A percentile compares a stretch with the other conserved stretches of the same genome.
phyloP scores from a whole-genome alignment of 2,329 filamentous ascomycete species.

The Xylariaceae sp. region DNA sequence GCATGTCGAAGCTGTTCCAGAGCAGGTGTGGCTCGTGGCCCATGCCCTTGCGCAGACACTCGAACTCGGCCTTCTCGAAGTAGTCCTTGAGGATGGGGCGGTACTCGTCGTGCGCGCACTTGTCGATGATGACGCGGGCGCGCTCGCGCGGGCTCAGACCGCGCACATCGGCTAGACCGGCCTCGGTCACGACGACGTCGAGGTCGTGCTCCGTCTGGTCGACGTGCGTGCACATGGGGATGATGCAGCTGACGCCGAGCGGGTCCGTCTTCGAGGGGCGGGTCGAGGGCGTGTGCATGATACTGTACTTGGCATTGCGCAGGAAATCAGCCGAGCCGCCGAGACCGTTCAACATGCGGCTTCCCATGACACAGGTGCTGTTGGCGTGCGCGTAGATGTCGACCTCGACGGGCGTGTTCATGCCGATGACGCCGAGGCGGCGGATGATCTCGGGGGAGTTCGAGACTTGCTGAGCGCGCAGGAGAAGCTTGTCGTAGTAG shows the following conservation, averaged over 20 bases:
- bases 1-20: slow-evolving; percentile 84
- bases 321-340: slow-evolving; percentile 70
- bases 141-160: slow-evolving; percentile 75
- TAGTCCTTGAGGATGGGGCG: slow-evolving; percentile 75
- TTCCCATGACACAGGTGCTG: slow-evolving; percentile 83
- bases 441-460: slow-evolving; percentile 90
- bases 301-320: slow-evolving; percentile 67
- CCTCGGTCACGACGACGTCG: slow-evolving; percentile 73
- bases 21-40: slow-evolving; percentile 85
- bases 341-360: slow-evolving; percentile 71
- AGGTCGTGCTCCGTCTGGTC: slow-evolving; percentile 93
- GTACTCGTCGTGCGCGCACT: slow-evolving; percentile 83
- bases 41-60: slow-evolving; percentile 81
- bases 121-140: slow-evolving; percentile 77
- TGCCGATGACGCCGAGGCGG: slow-evolving; percentile 79
- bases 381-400: slow-evolving; percentile 95
- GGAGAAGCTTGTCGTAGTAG: slow-evolving; percentile 75
- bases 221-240: slow-evolving; percentile 89
- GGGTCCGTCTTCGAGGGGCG: slow-evolving; percentile 78
- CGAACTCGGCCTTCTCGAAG: slow-evolving; percentile 78
- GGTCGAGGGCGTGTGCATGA: slow-evolving; percentile 87
- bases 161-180: slow-evolving; percentile 77
- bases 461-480: slow-evolving; percentile 81
- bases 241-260: slow-evolving; percentile 75
- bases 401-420: slow-evolving; percentile 93